Percentiles rank a stretch among this genome's conserved stretches.
phyloP scores from a whole-genome alignment of 345 rosid species.

The Laguncularia racemosa region DNA sequence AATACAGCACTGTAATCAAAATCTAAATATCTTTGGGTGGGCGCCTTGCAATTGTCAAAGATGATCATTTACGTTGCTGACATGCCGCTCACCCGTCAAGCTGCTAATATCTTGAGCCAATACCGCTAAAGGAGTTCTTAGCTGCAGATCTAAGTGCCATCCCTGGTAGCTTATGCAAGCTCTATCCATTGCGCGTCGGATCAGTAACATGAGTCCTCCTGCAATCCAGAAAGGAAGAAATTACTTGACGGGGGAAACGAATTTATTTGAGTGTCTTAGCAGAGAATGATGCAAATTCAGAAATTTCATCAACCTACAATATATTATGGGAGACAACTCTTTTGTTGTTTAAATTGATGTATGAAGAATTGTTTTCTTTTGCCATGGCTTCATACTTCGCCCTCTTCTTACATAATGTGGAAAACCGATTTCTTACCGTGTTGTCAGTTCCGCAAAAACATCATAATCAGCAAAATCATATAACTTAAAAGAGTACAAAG shows the following conservation, averaged over 20 bases:
- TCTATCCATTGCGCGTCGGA: slow-evolving; percentile 33
- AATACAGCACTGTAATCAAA: neutral
- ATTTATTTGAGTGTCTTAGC: neutral
- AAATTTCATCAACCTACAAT: slow-evolving; percentile 29
- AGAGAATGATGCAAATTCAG: slow-evolving; percentile 22
- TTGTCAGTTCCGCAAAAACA: slow-evolving; percentile 77
- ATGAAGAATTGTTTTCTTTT: slow-evolving; percentile 55
- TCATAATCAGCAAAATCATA: neutral
- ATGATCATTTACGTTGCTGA: slow-evolving; percentile 28
- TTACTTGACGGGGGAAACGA: neutral
- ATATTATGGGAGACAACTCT: slow-evolving; percentile 47
- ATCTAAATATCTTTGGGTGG: neutral
- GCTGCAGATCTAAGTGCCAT: slow-evolving; percentile 30
- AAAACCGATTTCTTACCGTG: slow-evolving; percentile 95
- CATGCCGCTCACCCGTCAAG: slow-evolving; percentile 21
- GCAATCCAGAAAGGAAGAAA: slow-evolving; percentile 8
- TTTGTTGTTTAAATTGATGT: slow-evolving; percentile 60
- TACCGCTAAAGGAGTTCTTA: slow-evolving; percentile 58
- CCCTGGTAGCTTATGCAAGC: slow-evolving; percentile 41
- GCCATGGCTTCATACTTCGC: slow-evolving; percentile 88
- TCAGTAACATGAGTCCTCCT: slow-evolving; percentile 63
- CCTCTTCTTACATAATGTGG: slow-evolving; percentile 94
- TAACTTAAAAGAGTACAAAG: too few species aligned
- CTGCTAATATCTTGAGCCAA: slow-evolving; percentile 43
- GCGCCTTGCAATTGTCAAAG: slow-evolving; percentile 39